Conservation (phyloP, 768 basidiomycete species). For the Amanita inopinata region DNA sequence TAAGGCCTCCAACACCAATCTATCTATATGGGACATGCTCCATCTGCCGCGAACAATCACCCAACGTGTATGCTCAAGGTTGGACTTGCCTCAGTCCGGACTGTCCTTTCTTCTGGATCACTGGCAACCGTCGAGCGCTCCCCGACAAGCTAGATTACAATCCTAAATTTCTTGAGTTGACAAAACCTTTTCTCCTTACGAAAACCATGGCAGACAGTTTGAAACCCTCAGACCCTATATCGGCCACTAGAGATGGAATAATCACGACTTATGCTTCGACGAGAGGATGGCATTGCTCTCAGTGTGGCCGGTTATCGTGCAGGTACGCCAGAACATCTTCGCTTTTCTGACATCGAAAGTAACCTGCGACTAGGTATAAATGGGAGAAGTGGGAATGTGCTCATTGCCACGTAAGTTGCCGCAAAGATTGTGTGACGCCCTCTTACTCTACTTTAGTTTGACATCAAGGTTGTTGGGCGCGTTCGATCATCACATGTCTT, state of each 20-base stretch:
- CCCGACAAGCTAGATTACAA: conserved; percentile 35
- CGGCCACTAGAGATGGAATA: conserved; percentile 21
- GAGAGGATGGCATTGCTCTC: conserved; percentile 58
- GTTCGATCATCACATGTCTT: conserved; percentile 28
- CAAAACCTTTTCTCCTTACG: conserved; percentile 22
- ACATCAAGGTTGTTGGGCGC: conserved; percentile 15
- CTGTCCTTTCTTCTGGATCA: conserved; percentile 50
- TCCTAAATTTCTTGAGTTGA: conserved; percentile 33
- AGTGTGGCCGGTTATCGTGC: conserved; percentile 66
- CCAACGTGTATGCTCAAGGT: conserved; percentile 40
- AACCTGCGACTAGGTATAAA: conserved; percentile 38
- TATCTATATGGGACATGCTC: conserved; percentile 25
- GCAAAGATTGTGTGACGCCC: not conserved
- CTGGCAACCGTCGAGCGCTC: conserved; percentile 18
- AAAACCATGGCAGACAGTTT: conserved; percentile 26
- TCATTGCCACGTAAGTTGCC: conserved; percentile 39
- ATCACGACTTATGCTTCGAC: conserved; percentile 47
- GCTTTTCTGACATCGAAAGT: conserved; percentile 3
- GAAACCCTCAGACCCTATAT: conserved; percentile 24
- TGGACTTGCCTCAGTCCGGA: conserved; percentile 58
- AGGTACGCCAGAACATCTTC: conserved; percentile 33
- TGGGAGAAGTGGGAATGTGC: conserved; percentile 72
- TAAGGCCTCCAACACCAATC: conserved; percentile 14
- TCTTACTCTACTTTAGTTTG: conserved; percentile 1
- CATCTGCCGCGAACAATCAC: conserved; percentile 34